A percentile compares a stretch with the other conserved stretches of the same genome.
Evolutionary conservation across 345 rosid species (phyloP).

Genomic region (Clarkia xantiana): DNA sequence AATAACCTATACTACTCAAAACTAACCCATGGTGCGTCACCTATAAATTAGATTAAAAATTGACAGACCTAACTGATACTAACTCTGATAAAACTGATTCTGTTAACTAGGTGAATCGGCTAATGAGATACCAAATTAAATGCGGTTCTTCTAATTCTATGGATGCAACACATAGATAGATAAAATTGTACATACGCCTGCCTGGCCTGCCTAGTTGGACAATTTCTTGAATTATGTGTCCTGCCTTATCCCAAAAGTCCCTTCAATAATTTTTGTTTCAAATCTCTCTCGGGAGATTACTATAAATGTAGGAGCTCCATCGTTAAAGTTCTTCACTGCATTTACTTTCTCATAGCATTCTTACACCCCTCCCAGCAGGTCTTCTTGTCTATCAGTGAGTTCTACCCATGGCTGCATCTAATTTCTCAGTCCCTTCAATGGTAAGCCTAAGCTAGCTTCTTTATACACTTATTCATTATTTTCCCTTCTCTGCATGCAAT

Average conservation of each 20-base stretch:
- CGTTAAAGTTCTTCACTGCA: slow-evolving; percentile 24
- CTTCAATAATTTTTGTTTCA: too few species aligned
- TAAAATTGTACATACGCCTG: slow-evolving; percentile 1
- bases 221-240: slow-evolving; percentile 14
- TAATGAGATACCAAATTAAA: too few species aligned
- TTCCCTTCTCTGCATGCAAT: neutral
- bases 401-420: slow-evolving; percentile 84
- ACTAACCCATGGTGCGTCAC: too few species aligned
- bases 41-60: too few species aligned
- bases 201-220: neutral
- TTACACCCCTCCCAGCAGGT: neutral
- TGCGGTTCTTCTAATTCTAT: too few species aligned
- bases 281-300: neutral
- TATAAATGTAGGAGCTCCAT: slow-evolving; percentile 28
- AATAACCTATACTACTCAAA: too few species aligned
- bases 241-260: slow-evolving; percentile 1
- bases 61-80: too few species aligned
- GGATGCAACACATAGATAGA: neutral
- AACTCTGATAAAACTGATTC: too few species aligned
- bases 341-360: slow-evolving; percentile 1
- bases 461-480: neutral
- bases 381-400: slow-evolving; percentile 8
- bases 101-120: too few species aligned
- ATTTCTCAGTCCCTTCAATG: slow-evolving; percentile 83
- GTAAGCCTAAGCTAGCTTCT: slow-evolving; percentile 18